Percentiles rank a stretch among this genome's conserved stretches.
Evolutionary conservation across 2,329 filamentous ascomycete species (phyloP).

Genomic region (Cladosporium sp.): DNA sequence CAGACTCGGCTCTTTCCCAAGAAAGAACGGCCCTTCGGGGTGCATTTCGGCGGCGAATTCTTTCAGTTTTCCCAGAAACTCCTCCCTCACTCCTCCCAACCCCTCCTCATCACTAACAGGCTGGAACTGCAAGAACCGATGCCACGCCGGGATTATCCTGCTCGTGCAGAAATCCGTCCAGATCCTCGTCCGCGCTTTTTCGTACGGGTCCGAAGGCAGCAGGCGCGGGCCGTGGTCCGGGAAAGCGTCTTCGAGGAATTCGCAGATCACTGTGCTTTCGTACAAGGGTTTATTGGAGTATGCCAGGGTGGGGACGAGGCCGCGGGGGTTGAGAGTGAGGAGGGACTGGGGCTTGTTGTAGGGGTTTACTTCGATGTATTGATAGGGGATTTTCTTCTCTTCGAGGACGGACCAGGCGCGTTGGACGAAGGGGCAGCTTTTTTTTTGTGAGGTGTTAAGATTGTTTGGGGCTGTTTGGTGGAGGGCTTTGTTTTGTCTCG

Average conservation of each 20-base stretch:
- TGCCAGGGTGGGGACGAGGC: slow-evolving; percentile 75
- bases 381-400: slow-evolving; percentile 72
- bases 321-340: slow-evolving; percentile 71
- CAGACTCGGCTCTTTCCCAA: slow-evolving; percentile 63
- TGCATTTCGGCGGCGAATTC: slow-evolving; percentile 66
- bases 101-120: slow-evolving; percentile 43
- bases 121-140: slow-evolving; percentile 59
- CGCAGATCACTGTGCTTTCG: slow-evolving; percentile 71
- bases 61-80: slow-evolving; percentile 62
- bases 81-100: slow-evolving; percentile 55
- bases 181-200: slow-evolving; percentile 65
- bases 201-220: slow-evolving; percentile 64
- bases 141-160: slow-evolving; percentile 69
- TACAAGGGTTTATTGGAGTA: slow-evolving; percentile 72
- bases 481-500: neutral
- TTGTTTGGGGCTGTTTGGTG: no score
- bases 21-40: slow-evolving; percentile 61
- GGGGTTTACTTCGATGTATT: slow-evolving; percentile 70
- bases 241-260: slow-evolving; percentile 75
- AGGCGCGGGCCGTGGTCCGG: slow-evolving; percentile 54
- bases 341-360: slow-evolving; percentile 72
- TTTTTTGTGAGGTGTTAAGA: no score
- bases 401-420: slow-evolving; percentile 71
- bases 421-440: slow-evolving; percentile 64
- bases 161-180: slow-evolving; percentile 74